Evolutionary conservation across 495 filamentous ascomycete species (phyloP).

Genomic region (Neurospora intermedia): DNA sequence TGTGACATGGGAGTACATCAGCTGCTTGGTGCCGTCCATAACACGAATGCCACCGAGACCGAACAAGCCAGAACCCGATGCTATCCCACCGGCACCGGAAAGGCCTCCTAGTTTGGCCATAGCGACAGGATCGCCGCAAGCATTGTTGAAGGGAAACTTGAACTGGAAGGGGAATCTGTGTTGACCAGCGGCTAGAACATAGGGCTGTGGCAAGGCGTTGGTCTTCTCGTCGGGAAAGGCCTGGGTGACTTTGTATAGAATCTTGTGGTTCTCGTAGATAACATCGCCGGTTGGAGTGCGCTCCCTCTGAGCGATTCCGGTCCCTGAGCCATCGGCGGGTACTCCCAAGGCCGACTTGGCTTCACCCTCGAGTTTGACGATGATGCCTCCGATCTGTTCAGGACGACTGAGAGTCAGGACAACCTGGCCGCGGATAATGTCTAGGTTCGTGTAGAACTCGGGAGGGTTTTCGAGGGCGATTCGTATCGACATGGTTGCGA

Average conservation of each 20-base stretch:
- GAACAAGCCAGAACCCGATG: constrained; percentile 22
- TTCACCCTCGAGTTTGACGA: constrained; percentile 92
- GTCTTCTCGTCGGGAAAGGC: constrained; percentile 58
- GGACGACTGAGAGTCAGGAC: constrained; percentile 52
- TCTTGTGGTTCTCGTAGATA: constrained; percentile 45
- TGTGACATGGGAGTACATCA: constrained; percentile 59
- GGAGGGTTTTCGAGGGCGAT: constrained; percentile 66
- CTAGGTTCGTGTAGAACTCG: constrained; percentile 79
- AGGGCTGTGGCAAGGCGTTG: constrained; percentile 48
- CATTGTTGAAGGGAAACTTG: constrained; percentile 90
- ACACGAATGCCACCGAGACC: constrained; percentile 34
- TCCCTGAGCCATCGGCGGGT: constrained; percentile 13
- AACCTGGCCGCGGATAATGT: constrained; percentile 58
- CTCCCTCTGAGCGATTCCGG: constrained; percentile 17
- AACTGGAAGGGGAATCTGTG: constrained; percentile 88
- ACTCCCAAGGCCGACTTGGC: constrained; percentile 49
- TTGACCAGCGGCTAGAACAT: constrained; percentile 60
- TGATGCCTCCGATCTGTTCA: constrained; percentile 61
- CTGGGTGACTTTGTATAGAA: constrained; percentile 65
- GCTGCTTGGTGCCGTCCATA: constrained; percentile 41
- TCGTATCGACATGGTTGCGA: constrained; percentile 60
- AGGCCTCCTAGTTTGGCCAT: constrained; percentile 36
- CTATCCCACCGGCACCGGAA: constrained; percentile 26
- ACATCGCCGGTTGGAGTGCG: constrained; percentile 24
- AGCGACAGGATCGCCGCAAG: constrained; percentile 48